phyloP scores from a whole-genome alignment of 768 basidiomycete species.

The Cystobasidium tubakii region DNA sequence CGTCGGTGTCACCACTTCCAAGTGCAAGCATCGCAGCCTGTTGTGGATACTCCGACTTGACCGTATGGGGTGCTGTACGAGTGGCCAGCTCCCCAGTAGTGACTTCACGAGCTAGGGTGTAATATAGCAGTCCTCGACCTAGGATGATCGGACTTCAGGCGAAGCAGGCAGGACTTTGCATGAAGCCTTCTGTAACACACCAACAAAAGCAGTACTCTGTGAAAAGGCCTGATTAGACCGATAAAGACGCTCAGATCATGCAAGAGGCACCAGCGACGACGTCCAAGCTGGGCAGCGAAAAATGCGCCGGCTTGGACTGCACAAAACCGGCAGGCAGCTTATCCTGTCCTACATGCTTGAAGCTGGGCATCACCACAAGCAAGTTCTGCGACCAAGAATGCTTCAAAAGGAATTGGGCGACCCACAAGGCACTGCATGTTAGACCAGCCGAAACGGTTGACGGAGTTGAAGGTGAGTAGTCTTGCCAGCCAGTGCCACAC shows the following conservation, averaged over 20 bases:
- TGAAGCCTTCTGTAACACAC: not conserved
- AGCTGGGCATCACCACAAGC: constrained; percentile 51
- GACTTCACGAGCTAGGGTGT: no score
- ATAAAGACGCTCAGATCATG: not conserved
- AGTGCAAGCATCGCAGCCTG: no score
- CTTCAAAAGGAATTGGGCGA: constrained; percentile 78
- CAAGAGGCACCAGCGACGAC: constrained; percentile 30
- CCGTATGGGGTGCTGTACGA: no score
- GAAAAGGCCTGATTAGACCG: not conserved
- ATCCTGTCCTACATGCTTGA: constrained; percentile 39
- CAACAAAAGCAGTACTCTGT: not conserved
- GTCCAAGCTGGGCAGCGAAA: constrained; percentile 12
- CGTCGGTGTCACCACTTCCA: no score
- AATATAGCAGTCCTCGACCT: no score
- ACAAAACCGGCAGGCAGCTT: constrained; percentile 14
- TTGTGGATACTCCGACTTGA: no score
- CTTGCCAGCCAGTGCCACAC: not conserved
- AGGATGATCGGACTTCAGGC: not conserved
- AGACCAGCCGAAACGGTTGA: not conserved
- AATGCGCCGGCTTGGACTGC: constrained; percentile 30
- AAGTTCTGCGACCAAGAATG: constrained; percentile 88
- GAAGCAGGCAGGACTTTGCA: not conserved
- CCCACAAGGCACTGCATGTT: constrained; percentile 40
- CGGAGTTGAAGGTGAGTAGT: constrained; percentile 35
- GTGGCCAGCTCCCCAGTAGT: no score